phyloP scores from a whole-genome alignment of 1,139 yeast genomes.

The Blastobotrys aristatus region DNA sequence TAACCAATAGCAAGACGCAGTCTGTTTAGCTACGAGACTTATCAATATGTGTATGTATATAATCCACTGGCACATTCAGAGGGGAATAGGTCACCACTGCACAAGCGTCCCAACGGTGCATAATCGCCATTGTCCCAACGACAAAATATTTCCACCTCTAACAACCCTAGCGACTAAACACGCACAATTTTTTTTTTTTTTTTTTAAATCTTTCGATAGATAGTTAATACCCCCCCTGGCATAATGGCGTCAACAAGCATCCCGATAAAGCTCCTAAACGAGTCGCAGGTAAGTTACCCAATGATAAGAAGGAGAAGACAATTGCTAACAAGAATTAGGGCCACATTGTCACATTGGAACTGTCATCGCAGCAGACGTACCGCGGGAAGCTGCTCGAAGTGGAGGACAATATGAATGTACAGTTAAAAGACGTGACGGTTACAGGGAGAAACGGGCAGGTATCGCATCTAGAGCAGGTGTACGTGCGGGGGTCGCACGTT shows the following conservation, averaged over 20 bases:
- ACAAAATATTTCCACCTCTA: too few species aligned
- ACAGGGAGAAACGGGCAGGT: conserved; percentile 75
- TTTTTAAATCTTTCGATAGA: too few species aligned
- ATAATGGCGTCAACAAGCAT: conserved; percentile 46
- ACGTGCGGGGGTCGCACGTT: conserved; percentile 87
- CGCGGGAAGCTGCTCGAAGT: conserved; percentile 76
- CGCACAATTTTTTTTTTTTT: too few species aligned
- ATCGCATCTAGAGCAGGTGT: conserved; percentile 76
- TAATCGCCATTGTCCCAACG: too few species aligned
- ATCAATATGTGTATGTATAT: too few species aligned
- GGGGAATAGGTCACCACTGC: too few species aligned
- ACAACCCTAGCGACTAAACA: too few species aligned
- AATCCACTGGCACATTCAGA: too few species aligned
- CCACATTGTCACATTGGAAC: conserved; percentile 77
- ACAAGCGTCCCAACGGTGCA: too few species aligned
- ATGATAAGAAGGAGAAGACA: not conserved
- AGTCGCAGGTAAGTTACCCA: conserved; percentile 52
- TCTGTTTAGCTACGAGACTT: too few species aligned
- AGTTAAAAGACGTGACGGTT: conserved; percentile 73
- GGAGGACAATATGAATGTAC: conserved; percentile 92
- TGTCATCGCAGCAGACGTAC: conserved; percentile 80
- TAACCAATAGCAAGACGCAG: too few species aligned
- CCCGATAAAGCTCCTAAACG: conserved; percentile 82
- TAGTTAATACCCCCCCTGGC: too few species aligned
- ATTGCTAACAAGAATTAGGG: conserved; percentile 44